Conservation (phyloP, 768 basidiomycete species). For the Piloderma croceum region DNA sequence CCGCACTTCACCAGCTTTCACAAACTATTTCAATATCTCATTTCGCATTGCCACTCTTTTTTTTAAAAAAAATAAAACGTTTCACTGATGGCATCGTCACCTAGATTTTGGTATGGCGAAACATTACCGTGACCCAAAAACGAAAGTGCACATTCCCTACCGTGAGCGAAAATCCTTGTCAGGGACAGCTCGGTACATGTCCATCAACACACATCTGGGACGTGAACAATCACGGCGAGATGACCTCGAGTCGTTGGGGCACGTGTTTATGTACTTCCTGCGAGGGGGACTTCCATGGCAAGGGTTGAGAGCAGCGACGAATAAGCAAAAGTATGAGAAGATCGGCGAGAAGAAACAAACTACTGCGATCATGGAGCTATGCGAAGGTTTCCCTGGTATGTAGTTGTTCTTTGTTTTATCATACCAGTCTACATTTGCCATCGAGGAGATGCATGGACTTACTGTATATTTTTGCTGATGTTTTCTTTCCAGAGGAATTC, state of each 20-base stretch:
- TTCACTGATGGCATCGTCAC: constrained; percentile 3
- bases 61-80: no score
- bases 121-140: constrained; percentile 97
- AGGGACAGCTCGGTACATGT: constrained; percentile 98
- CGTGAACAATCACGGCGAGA: constrained; percentile 93
- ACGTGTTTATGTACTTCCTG: constrained; percentile 99
- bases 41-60: no score
- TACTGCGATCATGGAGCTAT: constrained; percentile 85
- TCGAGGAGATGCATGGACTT: no score
- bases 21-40: constrained; percentile 1
- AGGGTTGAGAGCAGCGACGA: constrained; percentile 93
- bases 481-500: constrained; percentile 78
- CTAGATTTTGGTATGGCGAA: constrained; percentile 99
- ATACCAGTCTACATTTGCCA: no score
- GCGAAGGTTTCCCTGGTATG: constrained; percentile 94
- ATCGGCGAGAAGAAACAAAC: constrained; percentile 99
- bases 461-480: background rate
- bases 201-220: constrained; percentile 97
- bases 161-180: constrained; percentile 95
- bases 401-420: constrained; percentile 10
- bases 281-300: constrained; percentile 98
- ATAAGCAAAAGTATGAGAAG: constrained; percentile 99
- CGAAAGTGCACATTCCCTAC: constrained; percentile 98
- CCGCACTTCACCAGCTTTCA: no score
- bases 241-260: constrained; percentile 93